A percentile compares a stretch with the other conserved stretches of the same genome.
phyloP scores from a whole-genome alignment of 257 asterid species.

The Ligustrum vulgare region DNA sequence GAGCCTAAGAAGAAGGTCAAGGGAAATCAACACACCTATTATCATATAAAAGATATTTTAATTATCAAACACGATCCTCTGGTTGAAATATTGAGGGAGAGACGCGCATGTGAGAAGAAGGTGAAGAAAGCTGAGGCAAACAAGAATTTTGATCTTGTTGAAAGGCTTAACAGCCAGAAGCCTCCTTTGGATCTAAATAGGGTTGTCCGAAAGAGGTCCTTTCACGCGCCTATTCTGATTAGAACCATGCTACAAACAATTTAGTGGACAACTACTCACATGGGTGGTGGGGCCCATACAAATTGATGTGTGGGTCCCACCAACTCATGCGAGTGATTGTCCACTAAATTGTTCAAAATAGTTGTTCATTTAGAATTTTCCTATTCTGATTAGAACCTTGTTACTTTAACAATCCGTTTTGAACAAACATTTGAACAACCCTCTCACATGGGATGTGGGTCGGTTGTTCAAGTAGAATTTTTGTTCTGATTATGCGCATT shows the following conservation, averaged over 20 bases:
- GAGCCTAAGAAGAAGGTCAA: slow-evolving; percentile 98
- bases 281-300: too few species aligned
- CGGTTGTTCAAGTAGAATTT: too few species aligned
- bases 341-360: too few species aligned
- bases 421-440: too few species aligned
- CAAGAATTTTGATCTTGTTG: slow-evolving; percentile 85
- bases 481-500: neutral
- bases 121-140: slow-evolving; percentile 77
- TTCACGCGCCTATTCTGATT: neutral
- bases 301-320: too few species aligned
- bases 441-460: too few species aligned
- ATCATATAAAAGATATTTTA: slow-evolving; percentile 84
- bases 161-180: slow-evolving; percentile 68
- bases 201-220: slow-evolving; percentile 82
- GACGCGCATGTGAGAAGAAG: slow-evolving; percentile 70
- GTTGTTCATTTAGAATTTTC: too few species aligned
- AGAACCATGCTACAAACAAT: too few species aligned
- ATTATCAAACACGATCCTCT: slow-evolving; percentile 83
- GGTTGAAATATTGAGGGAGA: slow-evolving; percentile 77
- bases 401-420: too few species aligned
- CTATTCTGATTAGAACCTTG: too few species aligned
- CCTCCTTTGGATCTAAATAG: slow-evolving; percentile 79
- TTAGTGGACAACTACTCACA: too few species aligned
- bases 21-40: slow-evolving; percentile 92
- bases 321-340: too few species aligned